Evolutionary conservation across 179 eudicot species (phyloP).

Genomic region (Drosera spatulata): DNA sequence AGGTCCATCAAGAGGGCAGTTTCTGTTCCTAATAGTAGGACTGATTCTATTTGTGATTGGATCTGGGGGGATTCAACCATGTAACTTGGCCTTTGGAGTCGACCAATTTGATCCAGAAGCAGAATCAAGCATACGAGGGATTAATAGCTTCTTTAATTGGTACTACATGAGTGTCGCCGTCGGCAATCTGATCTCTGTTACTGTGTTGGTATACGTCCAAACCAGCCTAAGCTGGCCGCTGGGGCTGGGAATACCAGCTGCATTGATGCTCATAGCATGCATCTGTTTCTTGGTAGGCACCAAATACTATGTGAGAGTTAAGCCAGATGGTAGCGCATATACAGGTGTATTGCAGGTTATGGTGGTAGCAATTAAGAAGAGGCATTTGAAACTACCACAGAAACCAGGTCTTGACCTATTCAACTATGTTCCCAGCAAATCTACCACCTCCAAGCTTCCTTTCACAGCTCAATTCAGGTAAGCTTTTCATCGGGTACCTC

Average conservation of each 20-base stretch:
- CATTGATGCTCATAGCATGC: slow-evolving; percentile 51
- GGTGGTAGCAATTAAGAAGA: slow-evolving; percentile 54
- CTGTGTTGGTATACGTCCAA: slow-evolving; percentile 70
- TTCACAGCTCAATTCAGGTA: slow-evolving; percentile 84
- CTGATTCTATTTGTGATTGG: slow-evolving; percentile 59
- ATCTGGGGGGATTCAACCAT: slow-evolving; percentile 76
- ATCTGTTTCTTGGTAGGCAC: slow-evolving; percentile 45
- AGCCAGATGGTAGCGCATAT: slow-evolving; percentile 77
- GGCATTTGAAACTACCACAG: slow-evolving; percentile 30
- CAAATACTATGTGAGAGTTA: slow-evolving; percentile 56
- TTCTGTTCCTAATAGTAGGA: slow-evolving; percentile 39
- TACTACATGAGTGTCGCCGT: slow-evolving; percentile 81
- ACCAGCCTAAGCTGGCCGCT: slow-evolving; percentile 67
- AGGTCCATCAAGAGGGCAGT: slow-evolving; percentile 43
- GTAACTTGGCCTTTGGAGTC: slow-evolving; percentile 84
- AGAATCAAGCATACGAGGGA: slow-evolving; percentile 74
- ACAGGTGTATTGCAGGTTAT: slow-evolving; percentile 47
- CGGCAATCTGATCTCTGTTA: slow-evolving; percentile 62
- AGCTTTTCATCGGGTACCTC: background rate
- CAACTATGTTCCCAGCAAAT: slow-evolving; percentile 32
- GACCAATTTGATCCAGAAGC: slow-evolving; percentile 84
- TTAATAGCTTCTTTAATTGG: slow-evolving; percentile 91
- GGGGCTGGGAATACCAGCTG: slow-evolving; percentile 62
- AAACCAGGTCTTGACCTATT: slow-evolving; percentile 23
- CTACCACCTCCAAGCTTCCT: slow-evolving; percentile 51